Evolutionary conservation across 2,329 filamentous ascomycete genomes (phyloP), one percentile per base, ranked within the genome.

Genomic region (Aspergillus sp.): DNA sequence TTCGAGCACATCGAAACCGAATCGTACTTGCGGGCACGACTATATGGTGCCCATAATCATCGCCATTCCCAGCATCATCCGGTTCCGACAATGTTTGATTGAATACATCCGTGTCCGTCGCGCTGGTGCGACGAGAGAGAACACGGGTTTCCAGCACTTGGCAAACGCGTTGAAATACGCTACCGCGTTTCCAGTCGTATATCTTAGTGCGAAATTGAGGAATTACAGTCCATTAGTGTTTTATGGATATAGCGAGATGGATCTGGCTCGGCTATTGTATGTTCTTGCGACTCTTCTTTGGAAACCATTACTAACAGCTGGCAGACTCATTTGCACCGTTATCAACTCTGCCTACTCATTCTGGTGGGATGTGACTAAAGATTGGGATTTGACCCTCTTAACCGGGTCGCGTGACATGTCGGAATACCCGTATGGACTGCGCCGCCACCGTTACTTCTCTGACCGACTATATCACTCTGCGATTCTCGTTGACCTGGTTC

Each of bases 341-440:
- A 63, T 93, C 59, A 96, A 98, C 68, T 94, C 88, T 12, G 75
- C 86, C 41, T 98, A 95, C 71, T 90, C 86, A n/a, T 97, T 97
- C 74, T 98, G 93, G 76, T 98, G 93, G 93, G 93, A 98, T 61
- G 83, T 97, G 25, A 79, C 88, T 47, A 93, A 90, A 72, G 93
- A 98, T 74, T 98, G 93, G 93, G 93, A 97, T 63, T 76, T 98
- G 53, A 88, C 86, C 0, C 77, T 97, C 12, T 87, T 97, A 62
- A 81, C 85, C 2, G 66, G 75, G 1, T 65, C 72, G 52, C 80
- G 85, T 53, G 75, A 76, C 54, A 76, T 78, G 9, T 77, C 78
- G 1, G 81, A 85, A 22, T 80, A 90, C 58, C 81, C 88, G 0
- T 93, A 81, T 64, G 93, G 88, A 1, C 75, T 98, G 41, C 83